phyloP scores from a whole-genome alignment of 2,329 filamentous ascomycete species.

The Aspergillus sp. region DNA sequence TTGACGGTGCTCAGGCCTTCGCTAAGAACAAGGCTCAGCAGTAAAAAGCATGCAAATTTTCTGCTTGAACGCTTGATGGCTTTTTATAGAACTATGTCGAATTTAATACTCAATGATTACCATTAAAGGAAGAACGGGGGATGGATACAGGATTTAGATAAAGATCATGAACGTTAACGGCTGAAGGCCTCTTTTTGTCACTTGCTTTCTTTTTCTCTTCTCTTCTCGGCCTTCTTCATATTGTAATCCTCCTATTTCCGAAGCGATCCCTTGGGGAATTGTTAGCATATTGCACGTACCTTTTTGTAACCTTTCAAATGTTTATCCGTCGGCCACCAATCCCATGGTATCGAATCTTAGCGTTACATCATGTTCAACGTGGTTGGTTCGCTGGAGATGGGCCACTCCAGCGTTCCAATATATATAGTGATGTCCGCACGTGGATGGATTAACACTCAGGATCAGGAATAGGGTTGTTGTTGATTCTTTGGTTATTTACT shows the following conservation, averaged over 20 bases:
- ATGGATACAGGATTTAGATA: constrained; percentile 16
- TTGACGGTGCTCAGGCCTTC: constrained; percentile 62
- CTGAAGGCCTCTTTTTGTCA: constrained; percentile 12
- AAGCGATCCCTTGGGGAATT: constrained; percentile 33
- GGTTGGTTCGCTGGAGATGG: too few relatives aligned
- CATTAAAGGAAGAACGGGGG: constrained; percentile 9
- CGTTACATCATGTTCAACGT: too few relatives aligned
- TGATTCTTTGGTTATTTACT: too few relatives aligned
- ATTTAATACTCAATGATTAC: constrained; percentile 22
- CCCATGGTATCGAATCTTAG: too few relatives aligned
- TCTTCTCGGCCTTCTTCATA: constrained; percentile 5
- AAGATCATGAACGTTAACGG: constrained; percentile 17
- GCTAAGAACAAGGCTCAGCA: constrained; percentile 45
- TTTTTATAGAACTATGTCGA: constrained; percentile 19
- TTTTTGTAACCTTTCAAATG: not conserved
- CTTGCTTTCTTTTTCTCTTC: constrained; percentile 9
- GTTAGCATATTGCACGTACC: constrained; percentile 26
- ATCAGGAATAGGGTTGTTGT: too few relatives aligned
- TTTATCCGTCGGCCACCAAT: not conserved
- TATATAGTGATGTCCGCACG: too few relatives aligned
- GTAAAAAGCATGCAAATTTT: constrained; percentile 17
- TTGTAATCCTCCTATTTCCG: constrained; percentile 8
- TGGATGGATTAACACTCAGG: too few relatives aligned
- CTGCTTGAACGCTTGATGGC: constrained; percentile 1
- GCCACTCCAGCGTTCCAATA: too few relatives aligned